Conservation (phyloP, 2,329 filamentous ascomycete genomes). For the Corinectria fuckeliana region DNA sequence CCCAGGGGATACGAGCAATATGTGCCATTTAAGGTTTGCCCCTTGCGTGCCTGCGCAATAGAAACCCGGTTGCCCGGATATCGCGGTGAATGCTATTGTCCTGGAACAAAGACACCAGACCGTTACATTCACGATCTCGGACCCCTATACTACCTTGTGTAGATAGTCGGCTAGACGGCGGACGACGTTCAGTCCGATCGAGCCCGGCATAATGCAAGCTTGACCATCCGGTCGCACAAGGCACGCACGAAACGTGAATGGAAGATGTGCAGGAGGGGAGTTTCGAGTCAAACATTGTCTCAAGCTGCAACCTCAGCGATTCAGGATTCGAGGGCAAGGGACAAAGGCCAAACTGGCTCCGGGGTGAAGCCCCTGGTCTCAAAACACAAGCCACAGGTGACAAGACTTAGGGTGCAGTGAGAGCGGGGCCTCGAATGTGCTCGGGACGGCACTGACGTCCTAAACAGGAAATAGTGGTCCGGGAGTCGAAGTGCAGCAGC, state of each 20-base stretch:
- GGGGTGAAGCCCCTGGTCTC: conserved; percentile 28
- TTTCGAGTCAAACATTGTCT: conserved; percentile 40
- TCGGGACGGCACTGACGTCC: conserved; percentile 35
- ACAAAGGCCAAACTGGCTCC: conserved; percentile 22
- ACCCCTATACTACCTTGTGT: too few relatives aligned
- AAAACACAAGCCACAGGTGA: conserved; percentile 28
- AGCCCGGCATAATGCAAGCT: conserved; percentile 47
- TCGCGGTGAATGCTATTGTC: conserved; percentile 5
- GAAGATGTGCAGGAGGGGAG: conserved; percentile 11
- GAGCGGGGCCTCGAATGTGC: conserved; percentile 20
- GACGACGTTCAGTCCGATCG: neutral
- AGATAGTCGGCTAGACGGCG: conserved; percentile 8
- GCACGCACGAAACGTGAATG: conserved; percentile 19
- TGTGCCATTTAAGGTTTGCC: conserved; percentile 16
- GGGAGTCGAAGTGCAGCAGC: conserved; percentile 30
- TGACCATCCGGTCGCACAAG: conserved; percentile 55
- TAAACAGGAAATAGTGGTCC: conserved; percentile 35
- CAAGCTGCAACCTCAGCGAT: conserved; percentile 25
- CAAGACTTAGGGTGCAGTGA: conserved; percentile 31
- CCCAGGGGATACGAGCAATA: conserved; percentile 16
- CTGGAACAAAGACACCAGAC: conserved; percentile 14
- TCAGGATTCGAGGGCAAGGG: conserved; percentile 19
- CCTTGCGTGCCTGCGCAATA: conserved; percentile 11
- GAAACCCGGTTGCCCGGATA: conserved; percentile 9
- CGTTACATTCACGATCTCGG: conserved; percentile 14